Conservation (phyloP, 208 protist species). For the Naegleria fowleri region DNA sequence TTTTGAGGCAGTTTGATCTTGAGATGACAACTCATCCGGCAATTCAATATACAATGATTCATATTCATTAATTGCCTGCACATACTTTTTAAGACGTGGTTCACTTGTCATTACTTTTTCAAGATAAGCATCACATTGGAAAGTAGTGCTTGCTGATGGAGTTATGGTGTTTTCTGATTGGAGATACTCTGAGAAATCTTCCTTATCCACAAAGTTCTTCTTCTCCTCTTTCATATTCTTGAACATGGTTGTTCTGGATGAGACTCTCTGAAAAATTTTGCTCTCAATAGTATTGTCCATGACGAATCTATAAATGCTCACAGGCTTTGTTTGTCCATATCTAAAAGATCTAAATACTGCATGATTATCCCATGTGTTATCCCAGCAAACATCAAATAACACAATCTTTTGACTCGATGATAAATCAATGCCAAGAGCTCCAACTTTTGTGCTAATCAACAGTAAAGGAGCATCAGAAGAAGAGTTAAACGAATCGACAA, state of each 20-base stretch:
- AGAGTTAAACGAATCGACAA: conserved; percentile 61
- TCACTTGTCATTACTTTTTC: not conserved
- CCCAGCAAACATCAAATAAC: conserved; percentile 86
- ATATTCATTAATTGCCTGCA: not conserved
- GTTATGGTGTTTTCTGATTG: not conserved
- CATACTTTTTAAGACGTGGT: not conserved
- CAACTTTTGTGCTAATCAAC: conserved; percentile 79
- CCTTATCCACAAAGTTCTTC: not conserved
- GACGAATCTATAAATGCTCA: conserved; percentile 83
- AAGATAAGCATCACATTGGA: not conserved
- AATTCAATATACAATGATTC: not conserved
- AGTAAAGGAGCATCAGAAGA: conserved; percentile 54
- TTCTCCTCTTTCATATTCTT: not conserved
- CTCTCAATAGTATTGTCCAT: conserved; percentile 81
- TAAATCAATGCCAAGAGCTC: conserved; percentile 84
- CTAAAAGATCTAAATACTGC: conserved; percentile 85
- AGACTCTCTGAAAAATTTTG: conserved; percentile 50
- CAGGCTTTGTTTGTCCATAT: conserved; percentile 77
- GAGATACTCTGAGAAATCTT: not conserved
- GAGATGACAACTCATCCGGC: not conserved
- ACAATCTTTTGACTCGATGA: conserved; percentile 81
- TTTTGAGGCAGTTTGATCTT: not conserved
- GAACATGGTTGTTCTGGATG: not conserved
- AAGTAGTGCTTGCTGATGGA: not conserved
- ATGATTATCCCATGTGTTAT: conserved; percentile 74